phyloP scores from a whole-genome alignment of 257 asterid species.

The Cruciata laevipes region DNA sequence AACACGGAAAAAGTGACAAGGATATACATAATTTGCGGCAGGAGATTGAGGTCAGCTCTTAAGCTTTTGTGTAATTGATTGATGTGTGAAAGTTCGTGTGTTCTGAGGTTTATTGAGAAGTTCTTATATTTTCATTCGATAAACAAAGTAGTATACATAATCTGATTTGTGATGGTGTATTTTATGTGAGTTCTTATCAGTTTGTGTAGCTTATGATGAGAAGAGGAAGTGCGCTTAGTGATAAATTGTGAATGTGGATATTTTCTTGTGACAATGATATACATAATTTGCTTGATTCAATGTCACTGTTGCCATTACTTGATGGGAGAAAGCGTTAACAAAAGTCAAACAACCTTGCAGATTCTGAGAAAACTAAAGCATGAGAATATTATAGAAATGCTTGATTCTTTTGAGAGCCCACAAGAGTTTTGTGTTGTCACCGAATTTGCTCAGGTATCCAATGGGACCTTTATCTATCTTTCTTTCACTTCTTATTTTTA shows the following conservation, averaged over 20 bases:
- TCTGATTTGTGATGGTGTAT: not conserved
- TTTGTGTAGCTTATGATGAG: not conserved
- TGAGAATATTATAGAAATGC: conserved; percentile 87
- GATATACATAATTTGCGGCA: conserved; percentile 81
- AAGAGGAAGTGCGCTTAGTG: not conserved
- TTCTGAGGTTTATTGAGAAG: not conserved
- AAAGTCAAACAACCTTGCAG: conserved; percentile 35
- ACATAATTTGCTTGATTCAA: no score
- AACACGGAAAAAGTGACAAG: conserved; percentile 92
- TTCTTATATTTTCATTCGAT: not conserved
- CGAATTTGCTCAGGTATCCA: conserved; percentile 79
- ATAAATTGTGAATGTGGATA: no score
- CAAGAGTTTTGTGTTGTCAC: conserved; percentile 98
- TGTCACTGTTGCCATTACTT: not conserved
- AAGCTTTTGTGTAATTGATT: not conserved
- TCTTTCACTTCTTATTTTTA: not conserved
- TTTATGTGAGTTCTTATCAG: not conserved
- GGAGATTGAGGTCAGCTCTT: conserved; percentile 72
- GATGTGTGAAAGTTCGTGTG: not conserved
- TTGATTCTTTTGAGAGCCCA: conserved; percentile 91
- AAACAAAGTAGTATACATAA: not conserved
- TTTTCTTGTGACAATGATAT: no score
- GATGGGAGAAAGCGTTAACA: not conserved
- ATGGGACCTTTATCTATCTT: conserved; percentile 6
- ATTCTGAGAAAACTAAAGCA: conserved; percentile 92